Evolutionary conservation across 345 rosid genomes (phyloP), one percentile per base, ranked within the genome.

Genomic region (Syzygium grande): DNA sequence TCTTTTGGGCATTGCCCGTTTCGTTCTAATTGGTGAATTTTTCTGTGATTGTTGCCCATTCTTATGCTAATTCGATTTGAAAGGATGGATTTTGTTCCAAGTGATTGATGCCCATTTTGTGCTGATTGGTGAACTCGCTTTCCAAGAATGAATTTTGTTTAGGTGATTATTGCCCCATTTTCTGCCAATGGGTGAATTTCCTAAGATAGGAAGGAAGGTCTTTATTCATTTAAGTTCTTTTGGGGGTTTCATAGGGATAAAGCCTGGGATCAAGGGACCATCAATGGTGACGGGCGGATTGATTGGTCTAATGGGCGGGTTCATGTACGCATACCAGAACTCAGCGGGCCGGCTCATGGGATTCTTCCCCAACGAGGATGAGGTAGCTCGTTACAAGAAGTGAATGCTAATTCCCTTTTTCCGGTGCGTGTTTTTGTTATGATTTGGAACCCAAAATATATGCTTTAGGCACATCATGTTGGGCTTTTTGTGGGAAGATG

Each of bases 321-420:
- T 98, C 93, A 98, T 98, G 99, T 98, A 98, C 80, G 99, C 99
- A 2, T 98, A 98, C 91, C 99, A 98, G 91, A 98, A 98, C 94
- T 98, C 99, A 0, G 98, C 96, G 0, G 99, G 99, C 79, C 93
- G 99, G 17, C 93, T 98, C 80, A 98, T 96, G 99, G 99, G 99
- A 0, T 97, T 98, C 89, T 98, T 96, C 93, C 97, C 98, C 63
- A 98, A 96, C 58, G 98, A 96, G 38, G 92, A 92, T 78, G 99
- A 97, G 94, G 98, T 97, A 84, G 95, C 97, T 89, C 90, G 85
- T 86, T 87, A 94, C 94, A 91, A 91, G 90, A 95, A 94, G 90
- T 94, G 94, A 87, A 91, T 92, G 80, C 87, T 89, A 84, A 52
- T 52, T 30, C 56, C 21, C 16, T 86, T 78, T 54, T 54, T 53